A percentile compares a stretch with the other conserved stretches of the same genome.
Conservation (phyloP, 495 filamentous ascomycete species). For the Cenococcum geophilum region DNA sequence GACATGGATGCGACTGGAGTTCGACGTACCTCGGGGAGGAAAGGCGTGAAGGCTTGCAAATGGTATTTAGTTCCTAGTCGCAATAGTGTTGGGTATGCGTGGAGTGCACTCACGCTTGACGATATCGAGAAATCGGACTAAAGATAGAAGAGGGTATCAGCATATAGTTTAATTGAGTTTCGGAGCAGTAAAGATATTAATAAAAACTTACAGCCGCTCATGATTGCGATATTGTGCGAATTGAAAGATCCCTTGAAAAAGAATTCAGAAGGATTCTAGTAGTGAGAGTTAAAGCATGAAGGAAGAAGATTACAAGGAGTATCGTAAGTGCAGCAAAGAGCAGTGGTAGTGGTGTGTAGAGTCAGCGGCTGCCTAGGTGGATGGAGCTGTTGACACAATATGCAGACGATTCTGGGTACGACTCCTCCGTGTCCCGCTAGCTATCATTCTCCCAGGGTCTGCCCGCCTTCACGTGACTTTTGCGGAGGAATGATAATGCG, state of each 20-base stretch:
- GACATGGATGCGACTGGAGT: neutral
- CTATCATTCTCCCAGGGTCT: too few relatives aligned
- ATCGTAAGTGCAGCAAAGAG: too few relatives aligned
- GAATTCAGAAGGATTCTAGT: neutral
- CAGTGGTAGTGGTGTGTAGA: too few relatives aligned
- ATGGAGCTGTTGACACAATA: too few relatives aligned
- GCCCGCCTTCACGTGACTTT: too few relatives aligned
- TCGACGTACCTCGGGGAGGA: neutral
- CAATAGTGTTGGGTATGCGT: neutral
- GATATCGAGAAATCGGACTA: slow-evolving; percentile 1
- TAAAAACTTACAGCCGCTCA: neutral
- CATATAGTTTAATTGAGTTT: neutral
- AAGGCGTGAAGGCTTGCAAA: neutral
- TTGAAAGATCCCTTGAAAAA: neutral
- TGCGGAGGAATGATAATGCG: too few relatives aligned
- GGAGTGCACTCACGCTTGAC: neutral
- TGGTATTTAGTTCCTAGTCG: neutral
- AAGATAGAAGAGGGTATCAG: neutral
- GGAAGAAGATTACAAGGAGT: too few relatives aligned
- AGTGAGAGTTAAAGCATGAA: neutral
- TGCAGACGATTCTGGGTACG: too few relatives aligned
- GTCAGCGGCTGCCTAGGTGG: too few relatives aligned
- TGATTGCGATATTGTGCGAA: neutral
- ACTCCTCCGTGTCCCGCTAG: too few relatives aligned
- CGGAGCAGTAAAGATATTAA: neutral